Evolutionary conservation across 306 rosid species (phyloP), one percentile per base, ranked within the genome.

Genomic region (Dryas alaskensis): DNA sequence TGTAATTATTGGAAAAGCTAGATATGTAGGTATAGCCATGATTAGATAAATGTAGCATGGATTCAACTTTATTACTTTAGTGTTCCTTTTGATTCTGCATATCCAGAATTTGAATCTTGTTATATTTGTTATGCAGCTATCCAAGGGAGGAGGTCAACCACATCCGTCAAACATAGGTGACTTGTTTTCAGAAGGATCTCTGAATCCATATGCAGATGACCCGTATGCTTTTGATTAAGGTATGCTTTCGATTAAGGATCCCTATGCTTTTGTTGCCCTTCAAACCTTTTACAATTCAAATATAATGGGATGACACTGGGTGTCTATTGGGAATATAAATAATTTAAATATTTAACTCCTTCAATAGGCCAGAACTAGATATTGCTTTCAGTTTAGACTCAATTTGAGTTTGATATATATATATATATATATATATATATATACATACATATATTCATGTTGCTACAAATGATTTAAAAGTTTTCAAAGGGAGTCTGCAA

Each of bases 201-300:
- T 94, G 77, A 92, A 94, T 83, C 98, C 97, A n/a, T 94, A 94
- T 81, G 88, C 92, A 53, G 97, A 94, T 61, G 98, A 91, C 82
- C 98, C 98, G 52, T 94, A 88, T 80, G 98, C 98, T 64, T 94
- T 94, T 82, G 91, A 91, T 73, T 91, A 83, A 85, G 98, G 98
- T 94, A 91, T 62, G 37, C 37, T 31, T 31, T 31, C 37, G 37
- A 31, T 31, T 31, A 31, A 31, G 37, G 37, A 31, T 31, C 37
- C 37, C 37, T 31, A 31, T 31, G 37, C 37, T 31, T 31, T 31
- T 31, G 37, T 31, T 31, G 37, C 37, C 37, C 37, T 31, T 31
- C 37, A 31, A 31, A 31, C 37, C 37, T 31, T 31, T 1, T 31
- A 31, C 37, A 31, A 31, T 31, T 31, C 37, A 31, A 31, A 31